Conservation (phyloP, 2,329 filamentous ascomycete species). For the Colletotrichum destructivum region DNA sequence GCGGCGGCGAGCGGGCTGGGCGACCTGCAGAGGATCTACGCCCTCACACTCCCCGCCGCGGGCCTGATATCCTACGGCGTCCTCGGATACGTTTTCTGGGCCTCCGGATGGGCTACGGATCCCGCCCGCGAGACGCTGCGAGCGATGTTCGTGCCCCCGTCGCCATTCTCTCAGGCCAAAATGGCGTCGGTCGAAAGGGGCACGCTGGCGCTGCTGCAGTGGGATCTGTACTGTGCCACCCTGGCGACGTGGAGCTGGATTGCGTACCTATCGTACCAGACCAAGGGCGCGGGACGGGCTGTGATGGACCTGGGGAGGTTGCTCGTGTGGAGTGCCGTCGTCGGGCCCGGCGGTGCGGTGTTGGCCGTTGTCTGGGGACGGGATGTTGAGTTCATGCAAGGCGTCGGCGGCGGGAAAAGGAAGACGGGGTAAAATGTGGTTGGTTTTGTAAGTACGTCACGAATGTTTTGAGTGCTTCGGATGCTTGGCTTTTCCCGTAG, state of each 20-base stretch:
- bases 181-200: constrained; percentile 40
- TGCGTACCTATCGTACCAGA: constrained; percentile 35
- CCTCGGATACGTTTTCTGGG: constrained; percentile 26
- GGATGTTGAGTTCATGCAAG: constrained; percentile 32
- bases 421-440: not conserved
- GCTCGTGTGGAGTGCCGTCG: constrained; percentile 24
- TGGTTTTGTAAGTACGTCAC: too few species aligned
- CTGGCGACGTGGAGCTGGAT: constrained; percentile 34
- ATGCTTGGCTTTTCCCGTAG: too few species aligned
- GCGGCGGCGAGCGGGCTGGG: constrained; percentile 1
- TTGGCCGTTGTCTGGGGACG: constrained; percentile 45
- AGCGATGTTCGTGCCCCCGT: constrained; percentile 37
- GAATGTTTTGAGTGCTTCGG: too few species aligned
- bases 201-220: constrained; percentile 42
- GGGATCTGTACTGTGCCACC: constrained; percentile 45
- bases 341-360: constrained; percentile 43
- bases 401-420: not conserved
- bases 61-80: constrained; percentile 27
- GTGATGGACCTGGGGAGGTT: constrained; percentile 21
- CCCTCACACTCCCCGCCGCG: constrained; percentile 20
- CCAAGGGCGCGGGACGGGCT: constrained; percentile 1
- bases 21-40: constrained; percentile 36
- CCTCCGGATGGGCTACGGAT: not conserved
- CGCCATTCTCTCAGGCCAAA: constrained; percentile 1
- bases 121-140: constrained; percentile 9